phyloP scores from a whole-genome alignment of 1,139 yeast species.

The Suhomyces terraborum region DNA sequence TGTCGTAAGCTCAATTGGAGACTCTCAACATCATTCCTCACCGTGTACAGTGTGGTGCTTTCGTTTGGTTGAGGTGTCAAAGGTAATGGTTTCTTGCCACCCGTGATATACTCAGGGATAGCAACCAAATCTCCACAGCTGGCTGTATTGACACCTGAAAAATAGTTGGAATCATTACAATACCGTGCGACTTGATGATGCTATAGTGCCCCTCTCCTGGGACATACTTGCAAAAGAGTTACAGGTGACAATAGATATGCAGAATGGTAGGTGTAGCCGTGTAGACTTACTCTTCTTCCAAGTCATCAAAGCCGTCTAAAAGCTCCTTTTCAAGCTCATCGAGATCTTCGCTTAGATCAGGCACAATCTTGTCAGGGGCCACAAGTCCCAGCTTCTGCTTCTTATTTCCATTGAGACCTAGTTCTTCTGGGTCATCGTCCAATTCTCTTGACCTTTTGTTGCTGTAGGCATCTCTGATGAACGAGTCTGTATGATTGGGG shows the following conservation, averaged over 20 bases:
- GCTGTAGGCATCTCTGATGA: slow-evolving; percentile 36
- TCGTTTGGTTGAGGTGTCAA: too few relatives aligned
- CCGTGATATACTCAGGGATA: too few relatives aligned
- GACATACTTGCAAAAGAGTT: too few relatives aligned
- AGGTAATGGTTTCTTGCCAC: too few relatives aligned
- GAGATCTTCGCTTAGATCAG: slow-evolving; percentile 21
- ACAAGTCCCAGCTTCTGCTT: slow-evolving; percentile 13
- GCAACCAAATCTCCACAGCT: too few relatives aligned
- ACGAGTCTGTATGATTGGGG: slow-evolving; percentile 24
- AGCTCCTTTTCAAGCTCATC: slow-evolving; percentile 51
- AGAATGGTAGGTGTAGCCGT: background rate
- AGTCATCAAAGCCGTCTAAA: slow-evolving; percentile 48
- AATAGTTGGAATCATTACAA: too few relatives aligned
- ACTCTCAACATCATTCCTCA: too few relatives aligned
- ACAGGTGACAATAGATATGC: background rate
- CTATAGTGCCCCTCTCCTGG: too few relatives aligned
- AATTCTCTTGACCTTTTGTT: slow-evolving; percentile 26
- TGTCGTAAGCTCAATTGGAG: too few relatives aligned
- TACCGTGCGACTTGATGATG: too few relatives aligned
- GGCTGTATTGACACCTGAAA: too few relatives aligned
- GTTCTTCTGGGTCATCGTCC: slow-evolving; percentile 20
- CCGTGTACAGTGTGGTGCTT: too few relatives aligned
- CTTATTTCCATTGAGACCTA: slow-evolving; percentile 18
- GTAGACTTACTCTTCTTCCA: slow-evolving; percentile 29
- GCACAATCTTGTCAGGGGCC: slow-evolving; percentile 19